Evolutionary conservation across 1,284 basidiomycete genomes (phyloP).

Genomic region (Cutaneotrichosporon cutaneum): DNA sequence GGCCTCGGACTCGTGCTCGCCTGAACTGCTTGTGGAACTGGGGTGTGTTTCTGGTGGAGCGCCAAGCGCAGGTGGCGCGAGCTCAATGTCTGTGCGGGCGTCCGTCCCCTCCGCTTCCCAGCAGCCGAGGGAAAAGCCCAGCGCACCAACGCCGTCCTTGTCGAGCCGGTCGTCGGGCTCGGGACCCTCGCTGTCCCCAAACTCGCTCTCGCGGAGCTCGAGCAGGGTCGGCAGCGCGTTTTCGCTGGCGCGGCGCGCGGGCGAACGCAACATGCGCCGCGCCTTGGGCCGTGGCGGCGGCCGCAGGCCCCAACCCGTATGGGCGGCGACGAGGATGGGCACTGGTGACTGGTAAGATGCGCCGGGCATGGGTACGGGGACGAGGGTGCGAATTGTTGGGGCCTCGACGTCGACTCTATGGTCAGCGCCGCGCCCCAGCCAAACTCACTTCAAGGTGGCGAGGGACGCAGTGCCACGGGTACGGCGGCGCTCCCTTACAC

Average conservation of each 20-base stretch:
- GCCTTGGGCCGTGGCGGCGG: background rate
- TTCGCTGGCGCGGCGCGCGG: background rate
- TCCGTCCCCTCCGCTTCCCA: background rate
- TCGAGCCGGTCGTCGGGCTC: background rate
- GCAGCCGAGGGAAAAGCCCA: no score
- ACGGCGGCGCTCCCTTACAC: background rate
- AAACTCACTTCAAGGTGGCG: background rate
- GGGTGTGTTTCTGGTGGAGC: background rate
- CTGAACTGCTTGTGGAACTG: background rate
- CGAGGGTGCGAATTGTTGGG: background rate
- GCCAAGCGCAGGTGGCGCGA: background rate
- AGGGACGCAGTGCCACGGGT: no score
- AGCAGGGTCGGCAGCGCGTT: background rate
- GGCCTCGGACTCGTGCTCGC: background rate
- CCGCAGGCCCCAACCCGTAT: background rate
- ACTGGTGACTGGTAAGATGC: background rate
- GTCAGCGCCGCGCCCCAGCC: background rate
- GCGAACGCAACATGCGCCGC: background rate
- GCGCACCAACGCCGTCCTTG: background rate
- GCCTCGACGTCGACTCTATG: background rate
- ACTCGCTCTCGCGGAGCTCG: constrained; percentile 1
- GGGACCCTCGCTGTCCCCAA: background rate
- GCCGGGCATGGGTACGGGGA: background rate
- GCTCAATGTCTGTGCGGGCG: background rate
- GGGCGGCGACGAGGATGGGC: background rate